Base-by-base conservation (phyloP, 169 alveolate species). In the Neospora caninum region DNA sequence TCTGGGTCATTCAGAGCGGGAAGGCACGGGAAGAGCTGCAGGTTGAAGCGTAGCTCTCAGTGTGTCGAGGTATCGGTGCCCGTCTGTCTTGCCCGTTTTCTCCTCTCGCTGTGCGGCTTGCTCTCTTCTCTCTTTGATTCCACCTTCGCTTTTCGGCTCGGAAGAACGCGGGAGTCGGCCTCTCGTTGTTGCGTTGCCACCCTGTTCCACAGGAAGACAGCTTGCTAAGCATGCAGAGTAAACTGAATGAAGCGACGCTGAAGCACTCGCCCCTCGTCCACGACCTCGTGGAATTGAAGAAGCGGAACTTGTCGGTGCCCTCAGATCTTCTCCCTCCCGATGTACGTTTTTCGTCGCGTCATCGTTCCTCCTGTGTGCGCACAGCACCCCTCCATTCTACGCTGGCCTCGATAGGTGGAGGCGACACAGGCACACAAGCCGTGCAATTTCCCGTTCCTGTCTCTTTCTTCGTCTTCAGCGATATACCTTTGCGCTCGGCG, bases 191-290 rank as follows among this genome's bases (percentile, higher is more conserved):
- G 7, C 64, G 64, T 53, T 18, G 73, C 4, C 13, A 49, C 82
- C 9, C 36, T 80, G 7, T 22, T 34, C 53, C 36, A 2, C 89
- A 82, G 89, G 89, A 82, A 82, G 89, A 82, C 67, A 82, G 89
- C 41, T 42, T 82, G 64, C 89, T 82, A 67, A 82, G 89, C 64
- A 38, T 82, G 89, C 89, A 82, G 38, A 82, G 89, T 67, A 38
- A 42, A 49, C 67, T 82, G 39, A 82, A 82, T 41, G 89, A 82
- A 34, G 89, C 89, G 69, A 82, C 89, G 53, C 67, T 82, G 69
- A 82, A 82, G 64, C 89, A 82, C 41, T 82, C 89, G 89, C 89
- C 89, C 1, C n/a, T 82, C 43, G 43, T 82, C 38, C 89, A 82
- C 54, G 89, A 82, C 67, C n/a, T 82, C 38, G 54, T 31, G 38